Evolutionary conservation across 78 protist genomes (phyloP), one percentile per base, ranked within the genome.

Genomic region (Salpingoeca rosetta): DNA sequence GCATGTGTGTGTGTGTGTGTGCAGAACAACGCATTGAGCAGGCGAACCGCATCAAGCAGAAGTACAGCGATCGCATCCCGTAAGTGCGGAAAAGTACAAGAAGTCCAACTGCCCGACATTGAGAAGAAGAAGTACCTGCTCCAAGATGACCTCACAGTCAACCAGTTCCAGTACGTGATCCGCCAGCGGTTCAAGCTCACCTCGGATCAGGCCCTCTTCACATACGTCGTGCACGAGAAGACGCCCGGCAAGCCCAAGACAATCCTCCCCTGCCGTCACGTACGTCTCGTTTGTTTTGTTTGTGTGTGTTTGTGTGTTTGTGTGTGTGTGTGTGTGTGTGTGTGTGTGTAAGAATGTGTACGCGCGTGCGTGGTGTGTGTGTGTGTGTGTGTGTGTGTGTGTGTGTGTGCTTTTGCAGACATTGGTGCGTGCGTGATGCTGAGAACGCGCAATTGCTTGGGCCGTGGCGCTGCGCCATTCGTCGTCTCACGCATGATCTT

Each of bases 61-160:
- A 89, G 83, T 89, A 93, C 65, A 88, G 92, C 1, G 96, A 94
- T 82, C 65, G 95, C 25, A 87, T 94, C n/a, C 96, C 96, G 79
- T 31, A 3, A 93, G 91, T 76, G 89, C 81, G 2, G 95, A 93
- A 87, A 72, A 84, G 80, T 90, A 85, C 12, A 88, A 87, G 22
- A 85, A 90, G 38, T 25, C 82, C 2, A 83, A 91, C 83, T 74
- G 65, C 81, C 87, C 7, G 93, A 93, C 31, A 91, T 94, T 37
- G 95, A 92, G 89, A 94, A 92, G 93, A 93, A 88, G 87, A 94
- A 94, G 85, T 92, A 65, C 84, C 86, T 94, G 37, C 94, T 94
- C 0, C 96, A 95, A 24, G 65, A 83, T 39, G 95, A 92, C 85
- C 87, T 94, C 81, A 94, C 95, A 0, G 95, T 95, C 28, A 93